Evolutionary conservation across 768 basidiomycete species (phyloP).

Genomic region (Boletus tomentosulus): DNA sequence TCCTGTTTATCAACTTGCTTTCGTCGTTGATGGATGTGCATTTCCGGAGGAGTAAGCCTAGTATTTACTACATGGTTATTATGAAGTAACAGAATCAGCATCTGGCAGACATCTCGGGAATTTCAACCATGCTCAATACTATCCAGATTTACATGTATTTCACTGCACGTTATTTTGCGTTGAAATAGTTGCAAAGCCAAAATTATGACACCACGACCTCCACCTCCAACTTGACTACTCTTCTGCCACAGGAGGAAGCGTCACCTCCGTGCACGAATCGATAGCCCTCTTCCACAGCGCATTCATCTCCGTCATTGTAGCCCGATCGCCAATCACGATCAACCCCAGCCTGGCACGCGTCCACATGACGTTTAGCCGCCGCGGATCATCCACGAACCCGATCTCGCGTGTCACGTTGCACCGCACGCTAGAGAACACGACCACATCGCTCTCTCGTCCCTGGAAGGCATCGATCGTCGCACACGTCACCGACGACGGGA

Average conservation of each 20-base stretch:
- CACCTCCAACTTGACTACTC: not conserved
- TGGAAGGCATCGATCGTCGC: constrained; percentile 47
- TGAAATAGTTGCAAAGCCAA: too few species aligned
- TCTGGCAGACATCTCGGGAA: too few species aligned
- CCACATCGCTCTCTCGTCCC: constrained; percentile 62
- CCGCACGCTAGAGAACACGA: constrained; percentile 63
- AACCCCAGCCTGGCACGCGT: constrained; percentile 56
- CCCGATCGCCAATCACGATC: constrained; percentile 56
- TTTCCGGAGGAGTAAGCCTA: too few species aligned
- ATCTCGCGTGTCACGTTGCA: constrained; percentile 57
- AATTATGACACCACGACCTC: too few species aligned
- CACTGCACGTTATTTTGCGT: too few species aligned
- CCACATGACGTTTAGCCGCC: constrained; percentile 63
- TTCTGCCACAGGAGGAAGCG: constrained; percentile 5
- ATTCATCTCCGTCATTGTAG: constrained; percentile 42
- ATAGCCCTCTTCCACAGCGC: constrained; percentile 52
- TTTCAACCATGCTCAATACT: too few species aligned
- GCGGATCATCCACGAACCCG: constrained; percentile 61
- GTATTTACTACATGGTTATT: too few species aligned
- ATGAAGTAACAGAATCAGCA: too few species aligned
- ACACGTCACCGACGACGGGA: constrained; percentile 25
- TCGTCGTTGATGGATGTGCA: too few species aligned
- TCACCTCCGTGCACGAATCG: constrained; percentile 29
- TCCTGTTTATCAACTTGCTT: too few species aligned
- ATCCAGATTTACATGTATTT: too few species aligned